Conservation (phyloP, 2,329 filamentous ascomycete genomes). For the Epichloe bromicola region DNA sequence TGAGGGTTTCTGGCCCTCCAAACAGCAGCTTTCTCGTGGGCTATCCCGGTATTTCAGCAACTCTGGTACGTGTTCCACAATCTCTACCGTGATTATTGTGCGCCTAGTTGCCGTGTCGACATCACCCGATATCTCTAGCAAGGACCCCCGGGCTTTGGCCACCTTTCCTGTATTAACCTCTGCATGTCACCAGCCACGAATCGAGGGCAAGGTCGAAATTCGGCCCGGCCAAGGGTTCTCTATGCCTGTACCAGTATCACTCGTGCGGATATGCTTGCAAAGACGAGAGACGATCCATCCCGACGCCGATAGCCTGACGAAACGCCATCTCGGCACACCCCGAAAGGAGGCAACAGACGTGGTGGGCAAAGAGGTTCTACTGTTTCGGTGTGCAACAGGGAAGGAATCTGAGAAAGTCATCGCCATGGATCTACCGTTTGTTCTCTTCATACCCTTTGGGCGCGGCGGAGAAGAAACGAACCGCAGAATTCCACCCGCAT, state of each 20-base stretch:
- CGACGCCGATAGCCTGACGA: constrained; percentile 84
- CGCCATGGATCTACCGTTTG: constrained; percentile 93
- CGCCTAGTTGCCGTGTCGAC: too few relatives aligned
- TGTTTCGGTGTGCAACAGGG: constrained; percentile 76
- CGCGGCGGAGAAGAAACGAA: constrained; percentile 83
- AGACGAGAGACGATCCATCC: constrained; percentile 94
- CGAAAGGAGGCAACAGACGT: constrained; percentile 84
- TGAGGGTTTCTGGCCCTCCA: constrained; percentile 92
- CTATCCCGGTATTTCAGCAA: constrained; percentile 95
- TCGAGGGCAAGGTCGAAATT: constrained; percentile 97
- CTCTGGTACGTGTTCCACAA: constrained; percentile 54
- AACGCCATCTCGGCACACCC: constrained; percentile 80
- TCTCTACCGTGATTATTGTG: constrained; percentile 7
- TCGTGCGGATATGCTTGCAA: constrained; percentile 88
- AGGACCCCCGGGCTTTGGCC: too few relatives aligned
- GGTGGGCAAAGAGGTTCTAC: constrained; percentile 86
- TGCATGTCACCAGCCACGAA: constrained; percentile 55
- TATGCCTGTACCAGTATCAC: constrained; percentile 78
- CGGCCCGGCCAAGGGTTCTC: constrained; percentile 74
- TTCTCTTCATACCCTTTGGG: constrained; percentile 93
- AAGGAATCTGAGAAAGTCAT: constrained; percentile 80
- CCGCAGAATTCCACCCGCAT: constrained; percentile 80
- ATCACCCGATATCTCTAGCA: too few relatives aligned
- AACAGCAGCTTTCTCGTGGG: constrained; percentile 96
- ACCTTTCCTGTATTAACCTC: background rate